Base-by-base conservation (phyloP, 2,329 filamentous ascomycete species). In the Phyllosticta citrichinensis region DNA sequence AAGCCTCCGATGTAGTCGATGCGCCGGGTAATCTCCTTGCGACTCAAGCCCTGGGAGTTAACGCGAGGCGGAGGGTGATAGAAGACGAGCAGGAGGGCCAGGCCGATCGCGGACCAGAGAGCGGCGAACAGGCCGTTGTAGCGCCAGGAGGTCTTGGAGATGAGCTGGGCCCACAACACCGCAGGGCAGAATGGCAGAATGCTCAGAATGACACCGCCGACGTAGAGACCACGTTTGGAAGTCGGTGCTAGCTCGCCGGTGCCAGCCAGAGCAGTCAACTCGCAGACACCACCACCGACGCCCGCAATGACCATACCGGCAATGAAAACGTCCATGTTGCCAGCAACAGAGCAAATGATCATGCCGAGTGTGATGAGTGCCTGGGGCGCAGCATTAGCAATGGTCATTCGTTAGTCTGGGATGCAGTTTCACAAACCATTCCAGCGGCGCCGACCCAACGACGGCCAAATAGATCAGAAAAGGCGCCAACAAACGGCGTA, bases 171-270 rank as follows among this genome's bases (percentile, higher is more conserved):
- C 73, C 80, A 87, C 22, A 87, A 71, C 0, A 84, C 83, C 1
- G 83, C 82, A 0, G 85, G 83, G 61, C 80, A 80, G 68, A 87
- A 87, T 0, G 84, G 84, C 1, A 85, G 64, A 62, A 87, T 84
- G 60, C 81, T 84, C 66, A 86, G 79, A 54, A 86, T 80, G 14
- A 88, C 72, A 0, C 79, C 70, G 12, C 81, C 81, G 24, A 87
- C 81, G 67, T 87, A 87, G 67, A 80, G 80, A 30, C 83, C 86
- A 55, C 87, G 81, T 70, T 87, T 83, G 19, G 80, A 76, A 20
- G 83, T 83, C 1, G 87, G 86, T 0, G 84, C 87, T 63, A 89
- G 78, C 68, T 89, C 86, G 2, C 84, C 83, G 1, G 85, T 86
- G 35, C 81, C 86, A 27, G 86, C 85, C 9, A 89, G 75, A 4